Evolutionary conservation across 192 early-diverging fungal genomes (phyloP).

Genomic region (Endogone sp.): DNA sequence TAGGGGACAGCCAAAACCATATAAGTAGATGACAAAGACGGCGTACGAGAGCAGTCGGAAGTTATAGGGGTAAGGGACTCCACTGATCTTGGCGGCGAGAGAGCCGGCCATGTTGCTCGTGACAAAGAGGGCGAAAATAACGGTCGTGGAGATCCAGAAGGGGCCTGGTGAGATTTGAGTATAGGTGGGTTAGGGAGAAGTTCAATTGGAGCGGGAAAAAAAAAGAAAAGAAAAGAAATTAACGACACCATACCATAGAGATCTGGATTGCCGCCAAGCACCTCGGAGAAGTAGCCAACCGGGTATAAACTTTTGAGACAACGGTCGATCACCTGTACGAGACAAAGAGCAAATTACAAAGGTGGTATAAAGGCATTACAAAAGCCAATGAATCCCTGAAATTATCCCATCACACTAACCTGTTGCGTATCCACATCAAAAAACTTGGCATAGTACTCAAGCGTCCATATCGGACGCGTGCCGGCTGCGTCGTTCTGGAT

Average conservation of each 20-base stretch:
- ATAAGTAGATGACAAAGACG: constrained; percentile 77
- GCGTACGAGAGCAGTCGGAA: constrained; percentile 82
- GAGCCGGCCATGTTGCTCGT: constrained; percentile 86
- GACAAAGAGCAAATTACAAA: background rate
- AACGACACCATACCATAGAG: constrained; percentile 73
- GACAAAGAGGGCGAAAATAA: constrained; percentile 95
- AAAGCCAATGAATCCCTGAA: background rate
- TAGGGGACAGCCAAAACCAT: constrained; percentile 64
- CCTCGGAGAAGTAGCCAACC: constrained; percentile 71
- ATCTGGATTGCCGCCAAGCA: constrained; percentile 82
- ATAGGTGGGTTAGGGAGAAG: background rate
- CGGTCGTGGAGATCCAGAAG: constrained; percentile 97
- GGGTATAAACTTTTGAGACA: constrained; percentile 65
- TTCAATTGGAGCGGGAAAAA: background rate
- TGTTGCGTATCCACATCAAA: constrained; percentile 94
- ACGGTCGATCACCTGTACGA: constrained; percentile 64
- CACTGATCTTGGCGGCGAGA: constrained; percentile 65
- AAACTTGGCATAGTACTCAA: constrained; percentile 87
- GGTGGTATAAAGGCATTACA: too few species aligned
- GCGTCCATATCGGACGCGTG: constrained; percentile 71
- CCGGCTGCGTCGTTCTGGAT: constrained; percentile 10
- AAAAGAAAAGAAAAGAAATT: background rate
- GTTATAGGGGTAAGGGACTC: constrained; percentile 62
- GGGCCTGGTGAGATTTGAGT: constrained; percentile 55
- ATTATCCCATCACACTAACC: constrained; percentile 38